Base-by-base conservation (phyloP, 306 rosid species). In the Gastrolobium villosum region DNA sequence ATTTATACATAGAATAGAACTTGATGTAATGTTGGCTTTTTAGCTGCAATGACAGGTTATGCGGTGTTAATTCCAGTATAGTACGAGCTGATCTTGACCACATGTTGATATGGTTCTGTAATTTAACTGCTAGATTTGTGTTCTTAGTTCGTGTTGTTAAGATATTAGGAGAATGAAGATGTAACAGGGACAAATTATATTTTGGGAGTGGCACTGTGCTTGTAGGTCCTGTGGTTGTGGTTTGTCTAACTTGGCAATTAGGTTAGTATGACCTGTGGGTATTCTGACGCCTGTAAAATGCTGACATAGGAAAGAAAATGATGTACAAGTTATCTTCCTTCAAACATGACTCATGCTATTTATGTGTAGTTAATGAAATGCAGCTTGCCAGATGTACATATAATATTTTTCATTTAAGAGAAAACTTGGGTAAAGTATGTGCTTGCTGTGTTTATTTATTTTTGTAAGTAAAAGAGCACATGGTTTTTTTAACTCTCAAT, bases 171-270 rank as follows among this genome's bases (percentile, higher is more conserved):
- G 63, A 35, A 72, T 64, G 83, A 78, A 71, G 67, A 81, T 81
- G 77, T 71, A 59, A 79, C 54, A 72, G 72, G 79, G 92, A 84
- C 88, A 71, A 69, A 78, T 70, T 80, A 20, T 82, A 82, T 83
- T 82, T 84, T 82, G 80, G 72, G 56, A 31, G 53, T 78, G 79
- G 78, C 74, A 52, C 86, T 65, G 56, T 76, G 78, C 35, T 60
- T 62, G 32, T 72, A 43, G 82, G 84, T 15, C 14, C 5, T 60
- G 32, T 10, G 20, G 64, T 78, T 82, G 54, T 79, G 75, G 78
- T 74, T 78, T 82, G 83, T 87, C 94, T 88, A 89, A 88, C 88
- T 82, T 76, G n/a, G 78, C 78, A 70, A 40, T 69, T 90, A 90
- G 96, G 88, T 80, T 91, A 91, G 88, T 67, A 59, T 86, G 78